phyloP scores from a whole-genome alignment of 176 grass and related monocot genomes.

The Bolboschoenus planiculmis region DNA sequence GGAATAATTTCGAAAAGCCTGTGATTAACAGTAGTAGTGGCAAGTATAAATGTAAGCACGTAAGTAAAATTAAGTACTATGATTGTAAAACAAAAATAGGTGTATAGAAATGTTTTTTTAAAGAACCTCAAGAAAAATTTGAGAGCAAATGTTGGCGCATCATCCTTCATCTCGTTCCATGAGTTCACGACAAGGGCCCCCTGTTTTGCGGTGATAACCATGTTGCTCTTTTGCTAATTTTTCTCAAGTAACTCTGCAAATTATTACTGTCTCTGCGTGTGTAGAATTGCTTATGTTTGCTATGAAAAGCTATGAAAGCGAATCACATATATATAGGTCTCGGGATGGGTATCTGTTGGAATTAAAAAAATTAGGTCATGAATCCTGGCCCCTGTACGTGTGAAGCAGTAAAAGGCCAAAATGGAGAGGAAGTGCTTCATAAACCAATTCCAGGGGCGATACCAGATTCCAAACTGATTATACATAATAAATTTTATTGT shows the following conservation, averaged over 20 bases:
- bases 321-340: background rate
- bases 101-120: too few species aligned
- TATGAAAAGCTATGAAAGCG: background rate
- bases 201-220: conserved; percentile 2
- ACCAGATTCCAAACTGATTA: too few species aligned
- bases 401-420: background rate
- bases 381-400: background rate
- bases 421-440: background rate
- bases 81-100: background rate
- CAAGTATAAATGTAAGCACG: too few species aligned
- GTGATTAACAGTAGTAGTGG: background rate
- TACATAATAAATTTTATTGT: too few species aligned
- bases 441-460: conserved; percentile 11
- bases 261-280: background rate
- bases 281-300: background rate
- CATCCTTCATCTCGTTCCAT: background rate
- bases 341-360: background rate
- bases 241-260: background rate
- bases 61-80: too few species aligned
- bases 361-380: conserved; percentile 1
- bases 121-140: background rate
- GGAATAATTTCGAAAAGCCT: conserved; percentile 22
- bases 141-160: background rate
- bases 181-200: background rate
- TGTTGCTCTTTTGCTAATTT: background rate